These are phyloP conservation scores for Dendrobium huoshanense DNA, from an alignment of 106 monocot species.

Conservation along the genomic window DNA sequence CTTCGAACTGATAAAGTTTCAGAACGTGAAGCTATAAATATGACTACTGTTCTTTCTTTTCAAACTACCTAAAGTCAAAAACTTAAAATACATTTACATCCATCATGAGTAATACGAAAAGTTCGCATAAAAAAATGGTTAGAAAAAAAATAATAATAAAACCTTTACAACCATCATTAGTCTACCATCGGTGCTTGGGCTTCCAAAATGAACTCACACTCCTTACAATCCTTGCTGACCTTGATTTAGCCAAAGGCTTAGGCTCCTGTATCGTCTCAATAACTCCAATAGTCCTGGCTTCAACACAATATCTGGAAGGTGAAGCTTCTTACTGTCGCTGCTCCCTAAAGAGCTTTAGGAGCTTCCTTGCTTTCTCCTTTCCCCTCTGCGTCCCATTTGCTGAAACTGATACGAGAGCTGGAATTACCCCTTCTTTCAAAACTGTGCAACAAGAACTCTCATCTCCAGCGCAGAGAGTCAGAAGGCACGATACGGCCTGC, in stretches of 20 bases:
- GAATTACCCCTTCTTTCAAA: conserved; percentile 86
- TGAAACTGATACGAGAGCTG: conserved; percentile 47
- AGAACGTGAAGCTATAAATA: too few species aligned
- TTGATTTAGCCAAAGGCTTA: conserved; percentile 32
- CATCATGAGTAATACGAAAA: neutral
- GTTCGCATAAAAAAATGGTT: too few species aligned
- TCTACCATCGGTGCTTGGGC: conserved; percentile 18
- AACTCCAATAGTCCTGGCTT: neutral
- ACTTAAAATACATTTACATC: neutral
- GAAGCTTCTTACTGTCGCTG: conserved; percentile 47
- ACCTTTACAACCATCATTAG: neutral
- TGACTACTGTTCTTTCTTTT: too few species aligned
- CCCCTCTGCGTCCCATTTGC: conserved; percentile 44
- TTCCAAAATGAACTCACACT: conserved; percentile 42
- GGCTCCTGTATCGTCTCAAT: neutral
- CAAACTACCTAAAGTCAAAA: too few species aligned
- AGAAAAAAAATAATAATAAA: neutral
- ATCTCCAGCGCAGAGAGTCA: conserved; percentile 43
- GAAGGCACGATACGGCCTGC: conserved; percentile 53
- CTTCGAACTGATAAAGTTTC: too few species aligned
- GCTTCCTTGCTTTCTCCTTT: conserved; percentile 68
- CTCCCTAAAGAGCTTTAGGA: conserved; percentile 72
- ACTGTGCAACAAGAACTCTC: conserved; percentile 59
- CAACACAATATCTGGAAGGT: conserved; percentile 1
- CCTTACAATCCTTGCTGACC: conserved; percentile 34